Evolutionary conservation across 495 filamentous ascomycete genomes (phyloP).

Genomic region (Jackrogersella multiformis): DNA sequence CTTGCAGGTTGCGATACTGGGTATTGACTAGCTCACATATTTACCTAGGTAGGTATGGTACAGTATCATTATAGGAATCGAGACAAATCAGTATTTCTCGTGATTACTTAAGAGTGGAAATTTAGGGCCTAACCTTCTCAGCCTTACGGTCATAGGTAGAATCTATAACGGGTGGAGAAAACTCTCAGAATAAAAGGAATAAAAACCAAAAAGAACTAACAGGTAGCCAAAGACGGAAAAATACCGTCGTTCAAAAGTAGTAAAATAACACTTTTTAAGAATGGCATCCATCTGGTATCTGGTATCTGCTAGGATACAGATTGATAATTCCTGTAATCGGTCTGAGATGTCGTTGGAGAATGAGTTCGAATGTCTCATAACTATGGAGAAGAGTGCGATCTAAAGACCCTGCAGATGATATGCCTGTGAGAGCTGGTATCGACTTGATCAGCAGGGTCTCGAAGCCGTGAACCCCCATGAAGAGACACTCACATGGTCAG

Average conservation of each 20-base stretch:
- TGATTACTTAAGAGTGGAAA: conserved; percentile 22
- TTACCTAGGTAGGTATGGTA: conserved; percentile 2
- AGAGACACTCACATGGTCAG: conserved; percentile 18
- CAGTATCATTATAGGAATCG: conserved; percentile 6
- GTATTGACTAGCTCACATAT: conserved; percentile 5
- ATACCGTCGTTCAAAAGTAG: neutral
- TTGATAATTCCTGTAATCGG: neutral
- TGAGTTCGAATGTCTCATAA: neutral
- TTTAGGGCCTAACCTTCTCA: conserved; percentile 24
- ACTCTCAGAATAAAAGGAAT: too few relatives aligned
- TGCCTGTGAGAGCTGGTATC: conserved; percentile 8
- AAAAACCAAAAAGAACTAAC: too few relatives aligned
- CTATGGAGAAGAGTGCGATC: neutral
- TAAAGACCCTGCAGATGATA: conserved; percentile 18
- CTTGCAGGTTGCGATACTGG: neutral
- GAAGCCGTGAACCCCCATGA: conserved; percentile 8
- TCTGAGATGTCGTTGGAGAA: conserved; percentile 7
- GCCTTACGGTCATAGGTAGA: conserved; percentile 23
- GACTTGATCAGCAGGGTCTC: conserved; percentile 17
- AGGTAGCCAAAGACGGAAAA: neutral
- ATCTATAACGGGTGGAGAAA: conserved; percentile 4
- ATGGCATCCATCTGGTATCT: conserved; percentile 2
- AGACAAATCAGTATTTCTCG: conserved; percentile 23
- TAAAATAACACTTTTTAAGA: neutral
- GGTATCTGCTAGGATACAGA: neutral